Evolutionary conservation across 2,329 filamentous ascomycete genomes (phyloP), one percentile per base, ranked within the genome.

Genomic region (Aspergillus niger): DNA sequence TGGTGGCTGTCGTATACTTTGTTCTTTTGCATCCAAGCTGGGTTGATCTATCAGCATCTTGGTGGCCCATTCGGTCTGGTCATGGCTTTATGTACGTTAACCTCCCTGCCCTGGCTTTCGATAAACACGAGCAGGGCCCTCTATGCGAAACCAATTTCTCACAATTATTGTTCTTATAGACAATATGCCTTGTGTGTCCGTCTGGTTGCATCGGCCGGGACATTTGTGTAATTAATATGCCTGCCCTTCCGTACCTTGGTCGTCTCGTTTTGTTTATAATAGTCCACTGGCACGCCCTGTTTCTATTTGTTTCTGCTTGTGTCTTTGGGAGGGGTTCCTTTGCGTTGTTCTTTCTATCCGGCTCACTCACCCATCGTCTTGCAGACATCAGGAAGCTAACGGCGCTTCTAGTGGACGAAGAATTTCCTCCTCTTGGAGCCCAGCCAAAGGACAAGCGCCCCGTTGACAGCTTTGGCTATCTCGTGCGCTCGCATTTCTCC

Each of bases 21-120:
- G 67, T 68, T 71, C 69, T 71, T 50, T 50, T 73, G 72, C 75
- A 76, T 73, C 70, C 69, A 71, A 70, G 72, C 71, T 72, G 70
- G 70, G 64, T 76, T 73, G 64, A 69, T 70, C 69, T 71, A 68
- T 68, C 71, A 73, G 66, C 70, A 69, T 70, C 70, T 70, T 74
- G 70, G 70, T 65, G 70, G 69, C 69, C 67, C 62, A 58, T 68
- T 70, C 70, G 70, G 66, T 72, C 68, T 70, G 65, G 67, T 72
- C 65, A 74, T 76, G 74, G 70, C 71, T 75, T 71, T 74, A 79
- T 81, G 79, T 81, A 81, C 75, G 79, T 81, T 81, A 81, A 80
- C 77, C 76, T 79, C 78, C 79, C 77, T 78, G 72, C 70, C 76
- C 76, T 76, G 60, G 70, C 70, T 72, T 74, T 76, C 67, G 72